These are phyloP conservation scores for Rhizopogon vesiculosus DNA, from an alignment of 768 basidiomycete genomes.

Conservation along the genomic window DNA sequence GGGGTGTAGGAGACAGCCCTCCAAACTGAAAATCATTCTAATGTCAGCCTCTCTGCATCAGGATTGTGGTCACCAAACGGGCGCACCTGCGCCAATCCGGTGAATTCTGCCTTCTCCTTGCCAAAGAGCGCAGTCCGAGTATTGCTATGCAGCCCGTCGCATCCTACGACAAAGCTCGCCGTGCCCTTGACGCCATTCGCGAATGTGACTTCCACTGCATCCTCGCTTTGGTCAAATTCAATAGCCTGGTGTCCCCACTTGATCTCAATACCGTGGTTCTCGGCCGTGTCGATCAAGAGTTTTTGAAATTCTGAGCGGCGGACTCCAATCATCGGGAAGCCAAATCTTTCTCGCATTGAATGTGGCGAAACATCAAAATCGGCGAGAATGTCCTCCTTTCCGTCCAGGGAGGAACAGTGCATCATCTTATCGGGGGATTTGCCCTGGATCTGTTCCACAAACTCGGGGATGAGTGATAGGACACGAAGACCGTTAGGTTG, in stretches of 20 bases:
- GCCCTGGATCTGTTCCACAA: conserved; percentile 21
- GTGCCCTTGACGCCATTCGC: conserved; percentile 30
- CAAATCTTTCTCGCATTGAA: conserved; percentile 12
- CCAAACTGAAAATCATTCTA: conserved; percentile 24
- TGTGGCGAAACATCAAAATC: conserved; percentile 16
- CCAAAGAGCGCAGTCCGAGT: conserved; percentile 35
- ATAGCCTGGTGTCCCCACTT: conserved; percentile 30
- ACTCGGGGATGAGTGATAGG: conserved; percentile 22
- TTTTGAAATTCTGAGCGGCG: conserved; percentile 26
- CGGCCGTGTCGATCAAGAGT: conserved; percentile 25
- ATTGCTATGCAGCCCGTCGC: conserved; percentile 40
- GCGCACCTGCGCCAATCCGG: conserved; percentile 34
- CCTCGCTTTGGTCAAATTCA: conserved; percentile 23
- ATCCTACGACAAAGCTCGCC: conserved; percentile 37
- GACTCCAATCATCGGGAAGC: conserved; percentile 27
- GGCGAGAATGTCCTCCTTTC: conserved; percentile 23
- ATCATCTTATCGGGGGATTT: conserved; percentile 8
- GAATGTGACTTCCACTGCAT: conserved; percentile 28
- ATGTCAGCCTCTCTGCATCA: neutral
- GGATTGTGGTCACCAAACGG: neutral
- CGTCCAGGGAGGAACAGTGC: conserved; percentile 16
- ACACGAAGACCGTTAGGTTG: conserved; percentile 25
- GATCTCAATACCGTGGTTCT: conserved; percentile 28
- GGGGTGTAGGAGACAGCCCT: conserved; percentile 26
- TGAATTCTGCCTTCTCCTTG: conserved; percentile 29